phyloP scores from a whole-genome alignment of 208 protist species.

The Acanthamoeba healyi region DNA sequence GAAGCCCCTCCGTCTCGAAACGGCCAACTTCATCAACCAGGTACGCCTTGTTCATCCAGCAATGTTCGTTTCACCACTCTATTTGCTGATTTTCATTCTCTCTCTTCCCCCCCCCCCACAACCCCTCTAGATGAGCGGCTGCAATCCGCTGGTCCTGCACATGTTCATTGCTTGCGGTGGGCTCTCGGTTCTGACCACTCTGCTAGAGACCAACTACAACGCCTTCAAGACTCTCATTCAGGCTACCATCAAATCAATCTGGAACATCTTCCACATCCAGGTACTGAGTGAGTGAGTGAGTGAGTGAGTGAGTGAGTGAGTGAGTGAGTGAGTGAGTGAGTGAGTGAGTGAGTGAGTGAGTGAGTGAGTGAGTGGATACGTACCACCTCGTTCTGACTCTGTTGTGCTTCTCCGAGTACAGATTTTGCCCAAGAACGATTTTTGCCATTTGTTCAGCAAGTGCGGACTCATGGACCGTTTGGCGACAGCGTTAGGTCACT shows the following conservation, averaged over 20 bases:
- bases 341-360: too few species aligned
- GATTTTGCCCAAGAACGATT: conserved; percentile 86
- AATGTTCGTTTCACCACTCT: too few species aligned
- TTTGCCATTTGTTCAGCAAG: conserved; percentile 85
- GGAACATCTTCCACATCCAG: conserved; percentile 85
- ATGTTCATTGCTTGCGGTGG: conserved; percentile 92
- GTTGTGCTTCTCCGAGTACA: neutral
- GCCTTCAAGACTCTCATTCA: conserved; percentile 52
- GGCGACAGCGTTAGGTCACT: conserved; percentile 65
- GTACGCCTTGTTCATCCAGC: too few species aligned
- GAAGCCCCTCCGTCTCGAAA: conserved; percentile 82
- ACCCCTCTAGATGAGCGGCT: conserved; percentile 37
- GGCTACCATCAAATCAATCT: conserved; percentile 75
- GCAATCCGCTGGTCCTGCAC: conserved; percentile 85
- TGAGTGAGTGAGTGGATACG: too few species aligned
- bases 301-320: too few species aligned
- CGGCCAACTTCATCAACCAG: conserved; percentile 86
- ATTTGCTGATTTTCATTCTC: too few species aligned
- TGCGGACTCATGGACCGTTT: conserved; percentile 77
- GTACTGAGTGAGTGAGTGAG: too few species aligned
- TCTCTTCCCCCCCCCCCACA: neutral
- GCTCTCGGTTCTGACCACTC: conserved; percentile 85
- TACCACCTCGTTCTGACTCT: too few species aligned
- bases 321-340: too few species aligned
- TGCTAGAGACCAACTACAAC: conserved; percentile 82